Conservation (phyloP, 441 rosid genomes). For the Sinapis alba region DNA sequence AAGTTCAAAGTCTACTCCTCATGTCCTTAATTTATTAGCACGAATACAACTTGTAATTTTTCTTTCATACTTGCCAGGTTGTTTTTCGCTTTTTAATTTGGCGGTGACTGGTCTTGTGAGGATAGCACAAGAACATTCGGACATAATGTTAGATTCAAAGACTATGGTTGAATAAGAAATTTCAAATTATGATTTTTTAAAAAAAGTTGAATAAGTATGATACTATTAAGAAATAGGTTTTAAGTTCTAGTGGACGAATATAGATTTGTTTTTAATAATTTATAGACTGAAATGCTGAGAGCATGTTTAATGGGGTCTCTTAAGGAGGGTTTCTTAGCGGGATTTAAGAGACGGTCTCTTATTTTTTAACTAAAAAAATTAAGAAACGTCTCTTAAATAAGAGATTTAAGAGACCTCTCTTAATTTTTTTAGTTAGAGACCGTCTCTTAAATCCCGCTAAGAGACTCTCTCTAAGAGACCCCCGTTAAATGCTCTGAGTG, state of each 20-base stretch:
- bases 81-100: background rate
- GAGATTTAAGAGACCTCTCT: too few species aligned
- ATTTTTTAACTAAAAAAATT: too few species aligned
- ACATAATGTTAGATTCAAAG: background rate
- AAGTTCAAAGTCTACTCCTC: conserved; percentile 4
- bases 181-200: background rate
- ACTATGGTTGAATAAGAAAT: background rate
- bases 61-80: background rate
- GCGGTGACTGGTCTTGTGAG: background rate
- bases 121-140: background rate
- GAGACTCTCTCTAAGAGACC: too few species aligned
- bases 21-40: background rate
- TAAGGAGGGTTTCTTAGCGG: too few species aligned
- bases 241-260: background rate
- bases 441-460: too few species aligned
- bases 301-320: too few species aligned
- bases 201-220: background rate
- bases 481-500: too few species aligned
- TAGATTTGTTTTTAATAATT: background rate
- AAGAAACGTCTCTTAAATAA: too few species aligned
- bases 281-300: background rate
- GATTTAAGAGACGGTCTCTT: too few species aligned
- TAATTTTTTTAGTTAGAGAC: too few species aligned
- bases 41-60: background rate
- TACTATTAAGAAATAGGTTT: background rate